Conservation (phyloP, 345 rosid genomes). For the Anacardium occidentale region DNA sequence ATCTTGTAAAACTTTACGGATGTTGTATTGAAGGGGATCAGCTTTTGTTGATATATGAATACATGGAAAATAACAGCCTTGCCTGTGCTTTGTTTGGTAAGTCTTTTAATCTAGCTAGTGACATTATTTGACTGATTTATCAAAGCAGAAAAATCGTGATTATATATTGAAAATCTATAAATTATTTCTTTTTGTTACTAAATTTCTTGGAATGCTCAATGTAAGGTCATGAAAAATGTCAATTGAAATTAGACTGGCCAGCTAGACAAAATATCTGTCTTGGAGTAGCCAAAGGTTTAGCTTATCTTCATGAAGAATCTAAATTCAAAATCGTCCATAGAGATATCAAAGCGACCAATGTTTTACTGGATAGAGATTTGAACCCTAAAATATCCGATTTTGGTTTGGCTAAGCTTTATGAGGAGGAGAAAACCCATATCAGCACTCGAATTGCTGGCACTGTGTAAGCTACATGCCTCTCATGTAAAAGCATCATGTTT, state of each 20-base stretch:
- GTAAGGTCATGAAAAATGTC: constrained; percentile 36
- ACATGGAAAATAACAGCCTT: constrained; percentile 35
- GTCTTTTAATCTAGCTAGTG: neutral
- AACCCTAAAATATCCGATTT: constrained; percentile 67
- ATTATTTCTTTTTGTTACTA: neutral
- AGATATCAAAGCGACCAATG: constrained; percentile 65
- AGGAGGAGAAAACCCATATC: constrained; percentile 51
- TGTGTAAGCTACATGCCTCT: constrained; percentile 31
- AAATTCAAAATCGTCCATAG: constrained; percentile 58
- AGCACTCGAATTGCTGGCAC: constrained; percentile 71
- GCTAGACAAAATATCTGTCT: constrained; percentile 44
- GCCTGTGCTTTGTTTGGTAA: constrained; percentile 28
- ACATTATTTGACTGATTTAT: neutral
- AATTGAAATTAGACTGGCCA: constrained; percentile 47
- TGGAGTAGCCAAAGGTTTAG: constrained; percentile 61
- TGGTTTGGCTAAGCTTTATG: constrained; percentile 60
- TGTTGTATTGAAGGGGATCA: constrained; percentile 34
- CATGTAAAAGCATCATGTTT: neutral
- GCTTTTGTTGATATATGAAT: constrained; percentile 27
- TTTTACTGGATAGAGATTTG: constrained; percentile 43
- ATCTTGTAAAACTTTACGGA: constrained; percentile 31
- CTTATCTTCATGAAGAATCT: constrained; percentile 62
- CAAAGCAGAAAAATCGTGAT: neutral
- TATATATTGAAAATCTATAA: neutral
- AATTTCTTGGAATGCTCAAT: constrained; percentile 10